Conservation (phyloP, 805 yeast species). For the Yamadazyma endophytica region DNA sequence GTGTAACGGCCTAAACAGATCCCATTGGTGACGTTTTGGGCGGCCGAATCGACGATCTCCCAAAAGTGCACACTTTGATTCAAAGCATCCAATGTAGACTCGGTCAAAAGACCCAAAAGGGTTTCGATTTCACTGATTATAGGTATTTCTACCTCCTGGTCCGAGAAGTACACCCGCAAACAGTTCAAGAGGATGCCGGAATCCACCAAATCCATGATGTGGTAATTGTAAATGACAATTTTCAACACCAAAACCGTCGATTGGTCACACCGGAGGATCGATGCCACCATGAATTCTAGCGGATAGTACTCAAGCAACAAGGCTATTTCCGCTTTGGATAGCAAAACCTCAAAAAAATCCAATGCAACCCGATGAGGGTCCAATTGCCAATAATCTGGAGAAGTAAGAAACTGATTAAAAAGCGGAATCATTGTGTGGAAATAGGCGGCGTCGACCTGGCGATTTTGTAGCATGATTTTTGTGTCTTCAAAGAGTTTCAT, state of each 20-base stretch:
- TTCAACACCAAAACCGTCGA: slow-evolving; percentile 9
- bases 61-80: too few relatives aligned
- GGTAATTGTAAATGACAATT: slow-evolving; percentile 6
- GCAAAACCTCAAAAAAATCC: slow-evolving; percentile 11
- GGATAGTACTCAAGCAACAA: slow-evolving; percentile 15
- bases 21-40: background rate
- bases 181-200: slow-evolving; percentile 1
- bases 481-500: too few relatives aligned
- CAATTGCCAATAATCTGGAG: slow-evolving; percentile 8
- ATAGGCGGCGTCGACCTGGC: background rate
- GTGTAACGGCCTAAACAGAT: background rate
- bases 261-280: slow-evolving; percentile 9
- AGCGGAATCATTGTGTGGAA: slow-evolving; percentile 4
- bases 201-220: slow-evolving; percentile 3
- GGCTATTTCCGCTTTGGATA: slow-evolving; percentile 9
- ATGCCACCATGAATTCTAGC: slow-evolving; percentile 11
- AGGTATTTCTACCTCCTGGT: slow-evolving; percentile 4
- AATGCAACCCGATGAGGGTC: slow-evolving; percentile 13
- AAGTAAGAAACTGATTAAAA: slow-evolving; percentile 11
- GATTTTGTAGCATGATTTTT: too few relatives aligned
- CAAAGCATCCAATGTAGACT: too few relatives aligned
- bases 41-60: too few relatives aligned
- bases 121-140: slow-evolving; percentile 10
- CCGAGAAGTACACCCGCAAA: slow-evolving; percentile 3
- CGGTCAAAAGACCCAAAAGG: background rate